Evolutionary conservation across 768 basidiomycete genomes (phyloP), one percentile per base, ranked within the genome.

Genomic region (Kwoniella botswanensis): DNA sequence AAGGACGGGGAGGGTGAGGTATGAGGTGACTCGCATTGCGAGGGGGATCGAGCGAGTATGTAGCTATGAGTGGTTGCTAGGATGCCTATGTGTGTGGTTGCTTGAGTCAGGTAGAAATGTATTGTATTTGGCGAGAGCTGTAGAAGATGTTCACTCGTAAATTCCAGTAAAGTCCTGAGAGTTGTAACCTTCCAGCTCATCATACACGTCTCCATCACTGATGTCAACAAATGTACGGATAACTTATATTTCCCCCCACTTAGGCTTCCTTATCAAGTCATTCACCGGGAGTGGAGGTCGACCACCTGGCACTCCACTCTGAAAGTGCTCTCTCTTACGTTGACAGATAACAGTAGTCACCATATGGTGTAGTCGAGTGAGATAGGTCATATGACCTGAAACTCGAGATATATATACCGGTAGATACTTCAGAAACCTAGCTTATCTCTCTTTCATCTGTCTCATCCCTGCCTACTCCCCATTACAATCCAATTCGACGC

Each of bases 11-110:
- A 71, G 71, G 9, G 71, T 35, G 67, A 72, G 42, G 68, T 66
- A 58, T n/a, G 67, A 68, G 3, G 63, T n/a, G 41, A 75, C 67
- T 24, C 73, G 55, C 73, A 74, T 74, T 12, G 43, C 53, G 67
- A 43, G 50, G 67, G 22, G 41, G 63, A 29, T 61, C n/a, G 18
- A 35, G 43, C 21, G 42, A 12, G 15, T 61, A 22, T 24, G 55
- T 18, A 56, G 18, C 18, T 13, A 26, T 17, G 54, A 12, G n/a
- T 18, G 15, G 21, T 21, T n/a, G 54, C 24, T 4, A 12, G 11
- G 54, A 21, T 24, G 50, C n/a, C 54, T 55, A n/a, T 15, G 54
- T 55, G 7, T 55, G 12, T 55, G 50, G 17, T n/a, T 7, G 54
- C 21, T 55, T 15, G 50, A 52, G 21, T 17, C 50, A 52, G 12